These are phyloP conservation scores for Phanerodontia chrysosporium DNA, from an alignment of 768 basidiomycete genomes.

Conservation along the genomic window DNA sequence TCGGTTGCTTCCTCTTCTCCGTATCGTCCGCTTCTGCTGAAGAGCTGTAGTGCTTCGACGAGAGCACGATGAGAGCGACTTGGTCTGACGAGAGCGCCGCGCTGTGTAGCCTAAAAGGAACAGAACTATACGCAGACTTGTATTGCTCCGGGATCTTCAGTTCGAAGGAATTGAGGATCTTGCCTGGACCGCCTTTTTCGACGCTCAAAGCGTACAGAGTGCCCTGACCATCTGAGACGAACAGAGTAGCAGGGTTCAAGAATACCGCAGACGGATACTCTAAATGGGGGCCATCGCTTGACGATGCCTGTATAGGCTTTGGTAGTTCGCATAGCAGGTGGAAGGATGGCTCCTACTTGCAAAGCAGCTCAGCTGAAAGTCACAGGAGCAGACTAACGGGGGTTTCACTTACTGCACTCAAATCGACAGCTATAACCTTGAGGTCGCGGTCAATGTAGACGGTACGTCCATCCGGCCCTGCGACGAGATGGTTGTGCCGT, in stretches of 20 bases:
- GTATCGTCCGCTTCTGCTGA: background rate
- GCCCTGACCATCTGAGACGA: constrained; percentile 73
- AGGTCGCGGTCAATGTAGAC: constrained; percentile 67
- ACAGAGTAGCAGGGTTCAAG: constrained; percentile 41
- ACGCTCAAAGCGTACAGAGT: constrained; percentile 56
- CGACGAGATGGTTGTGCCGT: constrained; percentile 74
- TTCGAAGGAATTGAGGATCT: constrained; percentile 50
- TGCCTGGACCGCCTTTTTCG: constrained; percentile 33
- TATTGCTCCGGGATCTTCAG: constrained; percentile 26
- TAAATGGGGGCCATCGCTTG: constrained; percentile 37
- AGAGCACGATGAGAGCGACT: constrained; percentile 46
- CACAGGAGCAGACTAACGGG: background rate
- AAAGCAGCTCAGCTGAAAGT: background rate
- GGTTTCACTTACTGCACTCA: constrained; percentile 61
- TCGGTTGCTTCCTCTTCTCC: background rate
- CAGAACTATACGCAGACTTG: constrained; percentile 23
- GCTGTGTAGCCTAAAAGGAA: constrained; percentile 45
- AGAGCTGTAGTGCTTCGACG: constrained; percentile 44
- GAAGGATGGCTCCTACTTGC: constrained; percentile 41
- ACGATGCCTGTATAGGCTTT: constrained; percentile 40
- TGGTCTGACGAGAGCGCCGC: constrained; percentile 33
- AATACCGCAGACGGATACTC: constrained; percentile 78
- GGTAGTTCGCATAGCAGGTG: constrained; percentile 58
- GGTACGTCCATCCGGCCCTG: constrained; percentile 44
- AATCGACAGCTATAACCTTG: constrained; percentile 53